Evolutionary conservation across 139 green algal genomes (phyloP).

Genomic region (Chlorella sp.): DNA sequence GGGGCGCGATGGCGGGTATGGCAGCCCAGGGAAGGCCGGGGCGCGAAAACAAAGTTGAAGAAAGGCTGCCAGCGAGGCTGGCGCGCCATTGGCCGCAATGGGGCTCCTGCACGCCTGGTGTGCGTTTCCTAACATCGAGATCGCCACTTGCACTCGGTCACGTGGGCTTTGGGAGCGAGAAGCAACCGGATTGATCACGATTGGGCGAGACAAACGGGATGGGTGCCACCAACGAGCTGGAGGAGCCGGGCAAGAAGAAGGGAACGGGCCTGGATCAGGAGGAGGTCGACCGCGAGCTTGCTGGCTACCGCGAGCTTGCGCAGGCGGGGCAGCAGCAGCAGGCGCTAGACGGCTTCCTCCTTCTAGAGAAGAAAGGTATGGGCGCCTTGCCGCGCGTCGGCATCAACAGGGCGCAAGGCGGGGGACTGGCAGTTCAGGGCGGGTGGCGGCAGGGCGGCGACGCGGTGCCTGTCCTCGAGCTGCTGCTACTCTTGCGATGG

Average conservation of each 20-base stretch:
- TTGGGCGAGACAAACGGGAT: neutral
- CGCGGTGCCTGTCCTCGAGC: neutral
- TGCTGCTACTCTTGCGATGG: neutral
- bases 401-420: neutral
- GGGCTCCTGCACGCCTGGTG: too few species aligned
- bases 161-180: neutral
- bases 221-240: neutral
- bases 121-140: too few species aligned
- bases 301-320: neutral
- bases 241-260: neutral
- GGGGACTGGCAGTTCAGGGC: neutral
- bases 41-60: too few species aligned
- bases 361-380: constrained; percentile 81
- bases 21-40: too few species aligned
- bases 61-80: too few species aligned
- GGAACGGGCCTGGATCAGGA: constrained; percentile 1
- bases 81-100: too few species aligned
- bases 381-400: neutral
- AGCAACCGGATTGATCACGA: neutral
- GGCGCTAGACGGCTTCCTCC: constrained; percentile 82
- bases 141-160: too few species aligned
- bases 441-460: neutral
- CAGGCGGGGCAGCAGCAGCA: constrained; percentile 34
- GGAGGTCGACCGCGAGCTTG: constrained; percentile 16
- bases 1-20: too few species aligned